These are phyloP conservation scores for Staphylotrichum longicolle DNA, from an alignment of 495 filamentous ascomycete species.

Conservation along the genomic window DNA sequence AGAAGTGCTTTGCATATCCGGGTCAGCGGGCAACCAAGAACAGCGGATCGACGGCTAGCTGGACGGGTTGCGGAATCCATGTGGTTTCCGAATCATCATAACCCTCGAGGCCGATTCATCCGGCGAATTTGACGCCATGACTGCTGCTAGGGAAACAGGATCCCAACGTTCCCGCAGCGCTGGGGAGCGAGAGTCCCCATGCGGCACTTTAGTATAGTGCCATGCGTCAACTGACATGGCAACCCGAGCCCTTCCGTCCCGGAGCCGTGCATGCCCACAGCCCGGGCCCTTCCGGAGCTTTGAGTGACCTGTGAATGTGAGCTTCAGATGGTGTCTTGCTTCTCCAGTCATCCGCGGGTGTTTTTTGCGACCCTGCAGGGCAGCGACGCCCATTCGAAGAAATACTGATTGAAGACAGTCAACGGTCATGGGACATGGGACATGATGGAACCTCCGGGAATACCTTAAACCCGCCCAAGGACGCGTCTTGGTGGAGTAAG, in stretches of 20 bases:
- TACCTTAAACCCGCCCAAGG: neutral
- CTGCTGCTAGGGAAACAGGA: neutral
- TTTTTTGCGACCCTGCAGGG: too few species aligned
- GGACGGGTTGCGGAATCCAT: too few species aligned
- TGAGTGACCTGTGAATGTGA: neutral
- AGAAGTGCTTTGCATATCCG: slow-evolving; percentile 9
- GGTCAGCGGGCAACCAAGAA: slow-evolving; percentile 10
- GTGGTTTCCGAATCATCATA: too few species aligned
- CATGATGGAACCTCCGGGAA: neutral
- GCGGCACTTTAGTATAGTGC: neutral
- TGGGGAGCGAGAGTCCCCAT: neutral
- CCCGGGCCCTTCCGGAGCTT: neutral
- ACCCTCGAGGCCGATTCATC: too few species aligned
- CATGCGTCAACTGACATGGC: slow-evolving; percentile 1
- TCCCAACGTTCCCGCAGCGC: neutral
- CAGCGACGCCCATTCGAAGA: too few species aligned
- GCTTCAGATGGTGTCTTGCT: neutral
- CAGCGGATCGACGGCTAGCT: neutral
- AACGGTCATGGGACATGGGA: too few species aligned
- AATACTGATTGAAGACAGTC: too few species aligned
- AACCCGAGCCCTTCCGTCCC: neutral
- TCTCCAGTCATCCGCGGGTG: neutral
- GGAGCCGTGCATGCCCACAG: neutral
- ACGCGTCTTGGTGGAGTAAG: neutral
- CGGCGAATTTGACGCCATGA: too few species aligned